These are phyloP conservation scores for Ocimum tenuiflorum DNA, from an alignment of 257 asterid genomes.

Conservation along the genomic window DNA sequence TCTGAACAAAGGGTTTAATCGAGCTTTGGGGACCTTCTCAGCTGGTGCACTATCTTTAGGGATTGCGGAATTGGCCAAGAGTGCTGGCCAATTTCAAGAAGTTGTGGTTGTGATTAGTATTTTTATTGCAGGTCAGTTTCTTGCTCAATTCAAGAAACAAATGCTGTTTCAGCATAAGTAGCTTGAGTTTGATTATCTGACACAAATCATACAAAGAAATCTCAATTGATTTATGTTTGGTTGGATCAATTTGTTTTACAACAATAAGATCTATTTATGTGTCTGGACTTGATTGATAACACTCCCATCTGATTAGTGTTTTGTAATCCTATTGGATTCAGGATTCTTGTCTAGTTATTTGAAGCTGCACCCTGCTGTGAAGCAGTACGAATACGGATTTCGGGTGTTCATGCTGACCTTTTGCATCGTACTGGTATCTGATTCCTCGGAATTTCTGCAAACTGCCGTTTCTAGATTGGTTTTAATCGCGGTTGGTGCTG, in stretches of 20 bases:
- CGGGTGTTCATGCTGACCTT: slow-evolving; percentile 86
- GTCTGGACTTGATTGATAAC: background rate
- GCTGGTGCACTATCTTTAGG: slow-evolving; percentile 84
- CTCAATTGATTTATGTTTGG: background rate
- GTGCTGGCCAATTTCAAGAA: slow-evolving; percentile 57
- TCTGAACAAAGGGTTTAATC: slow-evolving; percentile 79
- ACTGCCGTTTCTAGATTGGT: slow-evolving; percentile 76
- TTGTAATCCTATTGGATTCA: slow-evolving; percentile 26
- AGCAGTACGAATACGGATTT: slow-evolving; percentile 87
- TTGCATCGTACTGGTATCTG: slow-evolving; percentile 75
- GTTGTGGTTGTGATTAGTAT: slow-evolving; percentile 59
- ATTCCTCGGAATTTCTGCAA: slow-evolving; percentile 41
- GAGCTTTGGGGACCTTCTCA: slow-evolving; percentile 77
- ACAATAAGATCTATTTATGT: background rate
- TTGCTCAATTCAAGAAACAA: background rate
- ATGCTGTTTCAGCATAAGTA: background rate
- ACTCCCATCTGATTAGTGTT: background rate
- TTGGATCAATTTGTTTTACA: background rate
- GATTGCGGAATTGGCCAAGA: slow-evolving; percentile 53
- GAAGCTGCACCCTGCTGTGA: slow-evolving; percentile 70
- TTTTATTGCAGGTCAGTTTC: slow-evolving; percentile 59
- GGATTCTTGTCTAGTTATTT: slow-evolving; percentile 63
- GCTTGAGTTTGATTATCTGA: background rate
- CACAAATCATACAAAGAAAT: background rate
- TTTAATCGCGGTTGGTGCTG: slow-evolving; percentile 78